A percentile compares a stretch with the other conserved stretches of the same genome.
Conservation (phyloP, 2,329 filamentous ascomycete species). For the Hyphodiscus sp. region DNA sequence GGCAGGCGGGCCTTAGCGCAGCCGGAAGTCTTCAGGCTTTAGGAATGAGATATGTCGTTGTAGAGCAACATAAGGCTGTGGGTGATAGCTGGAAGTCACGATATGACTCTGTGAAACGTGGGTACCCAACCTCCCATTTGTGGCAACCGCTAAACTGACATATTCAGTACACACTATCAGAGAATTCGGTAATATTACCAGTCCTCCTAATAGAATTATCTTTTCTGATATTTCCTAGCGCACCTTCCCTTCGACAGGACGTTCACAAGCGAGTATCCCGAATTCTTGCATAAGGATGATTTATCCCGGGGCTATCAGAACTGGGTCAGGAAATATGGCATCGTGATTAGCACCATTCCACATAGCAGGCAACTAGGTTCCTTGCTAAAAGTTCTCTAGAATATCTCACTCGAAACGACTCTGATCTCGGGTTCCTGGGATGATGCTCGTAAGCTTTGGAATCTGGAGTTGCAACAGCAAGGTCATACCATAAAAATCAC, state of each 20-base stretch:
- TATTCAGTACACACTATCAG: background rate
- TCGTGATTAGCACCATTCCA: slow-evolving; percentile 1
- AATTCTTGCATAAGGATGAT: slow-evolving; percentile 14
- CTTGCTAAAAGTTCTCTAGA: background rate
- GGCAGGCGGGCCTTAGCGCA: slow-evolving; percentile 50
- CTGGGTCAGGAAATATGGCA: slow-evolving; percentile 12
- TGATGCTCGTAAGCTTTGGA: slow-evolving; percentile 2
- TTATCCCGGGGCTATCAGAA: slow-evolving; percentile 9
- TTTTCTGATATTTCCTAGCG: too few relatives aligned
- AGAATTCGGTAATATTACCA: too few relatives aligned
- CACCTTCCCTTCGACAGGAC: slow-evolving; percentile 16
- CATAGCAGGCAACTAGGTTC: background rate
- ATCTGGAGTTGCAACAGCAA: slow-evolving; percentile 1
- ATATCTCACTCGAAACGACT: slow-evolving; percentile 8
- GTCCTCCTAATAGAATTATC: too few relatives aligned
- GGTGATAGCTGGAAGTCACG: slow-evolving; percentile 58
- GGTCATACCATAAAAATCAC: slow-evolving; percentile 1
- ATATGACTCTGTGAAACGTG: slow-evolving; percentile 12
- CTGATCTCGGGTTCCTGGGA: slow-evolving; percentile 7
- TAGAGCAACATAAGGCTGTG: slow-evolving; percentile 49
- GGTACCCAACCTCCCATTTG: background rate
- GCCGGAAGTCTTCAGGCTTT: slow-evolving; percentile 54
- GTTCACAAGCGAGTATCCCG: slow-evolving; percentile 7
- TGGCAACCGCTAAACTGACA: background rate
- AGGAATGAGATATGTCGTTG: slow-evolving; percentile 44